These are phyloP conservation scores for Glycyrrhiza uralensis DNA, from an alignment of 306 rosid genomes.

Conservation along the genomic window DNA sequence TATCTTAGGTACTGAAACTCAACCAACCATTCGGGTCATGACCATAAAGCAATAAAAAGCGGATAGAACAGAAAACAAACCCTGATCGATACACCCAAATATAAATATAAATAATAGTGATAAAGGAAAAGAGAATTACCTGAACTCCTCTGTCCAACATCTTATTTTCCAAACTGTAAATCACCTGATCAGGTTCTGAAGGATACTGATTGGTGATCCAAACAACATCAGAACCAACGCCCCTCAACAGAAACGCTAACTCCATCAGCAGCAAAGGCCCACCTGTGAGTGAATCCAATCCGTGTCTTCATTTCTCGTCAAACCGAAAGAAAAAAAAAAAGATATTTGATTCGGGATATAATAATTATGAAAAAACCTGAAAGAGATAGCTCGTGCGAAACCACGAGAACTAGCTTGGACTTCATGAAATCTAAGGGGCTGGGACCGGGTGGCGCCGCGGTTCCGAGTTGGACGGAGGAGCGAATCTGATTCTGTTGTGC, in stretches of 20 bases:
- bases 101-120: not conserved
- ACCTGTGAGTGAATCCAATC: constrained; percentile 43
- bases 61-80: not conserved
- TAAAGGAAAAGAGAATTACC: constrained; percentile 30
- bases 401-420: constrained; percentile 73
- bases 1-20: not conserved
- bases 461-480: constrained; percentile 15
- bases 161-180: constrained; percentile 67
- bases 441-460: constrained; percentile 23
- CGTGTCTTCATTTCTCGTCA: not conserved
- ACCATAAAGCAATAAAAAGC: not conserved
- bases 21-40: not conserved
- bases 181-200: constrained; percentile 43
- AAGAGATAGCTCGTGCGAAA: constrained; percentile 74
- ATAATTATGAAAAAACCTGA: too few species aligned
- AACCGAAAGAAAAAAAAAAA: not conserved
- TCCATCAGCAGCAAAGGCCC: constrained; percentile 84
- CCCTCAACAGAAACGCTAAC: constrained; percentile 68
- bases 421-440: constrained; percentile 70
- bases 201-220: constrained; percentile 75
- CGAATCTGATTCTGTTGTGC: constrained; percentile 31
- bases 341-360: not conserved
- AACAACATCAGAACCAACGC: constrained; percentile 68
- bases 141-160: constrained; percentile 80
- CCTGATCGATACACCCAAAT: not conserved